Base-by-base conservation (phyloP, 2,329 filamentous ascomycete species). In the Sporothrix schenckii region DNA sequence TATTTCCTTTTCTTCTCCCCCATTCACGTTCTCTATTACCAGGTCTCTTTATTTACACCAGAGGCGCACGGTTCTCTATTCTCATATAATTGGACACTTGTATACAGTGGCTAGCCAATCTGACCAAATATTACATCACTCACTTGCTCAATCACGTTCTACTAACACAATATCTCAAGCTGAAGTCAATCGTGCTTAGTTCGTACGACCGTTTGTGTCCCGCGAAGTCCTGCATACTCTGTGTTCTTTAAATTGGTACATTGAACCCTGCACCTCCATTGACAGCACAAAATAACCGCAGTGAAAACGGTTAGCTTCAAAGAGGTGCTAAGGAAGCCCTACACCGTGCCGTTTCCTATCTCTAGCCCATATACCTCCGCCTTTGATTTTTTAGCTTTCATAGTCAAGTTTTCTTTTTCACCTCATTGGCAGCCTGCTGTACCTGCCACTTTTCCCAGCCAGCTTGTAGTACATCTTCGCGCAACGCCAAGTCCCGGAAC, bases 381-480 rank as follows among this genome's bases (percentile, higher is more conserved):
- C 34, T 53, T 53, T 24, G 21, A 30, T 54, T 27, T 54, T 24
- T 54, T 16, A 5, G 16, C 27, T 19, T 4, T 11, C 34, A 11
- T 41, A 13, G 6, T 72, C 78, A 81, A 70, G 77, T 80, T 52
- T 76, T 78, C 73, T 78, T 81, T 41, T 75, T 76, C 70, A 77
- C 76, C 68, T 75, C 72, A 19, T 75, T 77, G 34, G 79, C 80
- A 52, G 76, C 76, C 74, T 82, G 83, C 74, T 76, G 81, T 65
- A 84, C 83, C 79, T 94, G 90, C 93, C 94, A 98, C 78, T 92
- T 90, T 80, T 94, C 92, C 94, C 94, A 99, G 2, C 95, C 95
- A 54, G 93, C 91, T 81, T 97, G 93, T 47, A 90, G 90, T 75
- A 97, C 81, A 80, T 98, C 94, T 80, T 98, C 94, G 78, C 91